A percentile compares a stretch with the other conserved stretches of the same genome.
These are phyloP conservation scores for Myriosclerotinia duriaeana DNA, from an alignment of 2,329 filamentous ascomycete genomes.

Conservation along the genomic window DNA sequence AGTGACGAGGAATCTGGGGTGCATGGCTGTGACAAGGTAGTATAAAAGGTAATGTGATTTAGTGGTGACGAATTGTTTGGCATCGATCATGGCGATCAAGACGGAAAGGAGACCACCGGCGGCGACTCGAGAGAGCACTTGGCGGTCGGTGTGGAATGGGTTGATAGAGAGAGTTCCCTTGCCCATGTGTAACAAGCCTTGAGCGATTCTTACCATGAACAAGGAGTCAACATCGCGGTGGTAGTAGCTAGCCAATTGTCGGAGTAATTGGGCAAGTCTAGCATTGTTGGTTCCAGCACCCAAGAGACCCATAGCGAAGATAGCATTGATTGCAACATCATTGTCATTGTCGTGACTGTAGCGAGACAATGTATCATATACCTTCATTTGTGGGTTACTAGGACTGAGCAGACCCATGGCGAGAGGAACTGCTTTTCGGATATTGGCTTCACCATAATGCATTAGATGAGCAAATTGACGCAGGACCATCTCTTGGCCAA, in stretches of 20 bases:
- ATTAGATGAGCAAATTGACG: conserved; percentile 97
- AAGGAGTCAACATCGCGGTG: conserved; percentile 93
- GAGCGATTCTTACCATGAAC: conserved; percentile 98
- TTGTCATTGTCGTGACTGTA: conserved; percentile 99
- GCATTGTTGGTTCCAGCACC: conserved; percentile 98
- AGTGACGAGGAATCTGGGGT: conserved; percentile 93
- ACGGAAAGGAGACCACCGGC: conserved; percentile 87
- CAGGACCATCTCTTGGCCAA: conserved; percentile 98
- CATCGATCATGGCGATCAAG: conserved; percentile 89
- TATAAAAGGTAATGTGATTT: conserved; percentile 90
- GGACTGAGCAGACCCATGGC: conserved; percentile 96
- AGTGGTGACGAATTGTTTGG: conserved; percentile 75
- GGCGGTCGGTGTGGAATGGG: conserved; percentile 98
- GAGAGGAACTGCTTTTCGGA: conserved; percentile 90
- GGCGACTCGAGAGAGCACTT: conserved; percentile 88
- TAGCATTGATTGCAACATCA: conserved; percentile 96
- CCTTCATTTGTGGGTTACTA: conserved; percentile 99
- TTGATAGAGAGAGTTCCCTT: conserved; percentile 95
- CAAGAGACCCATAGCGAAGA: conserved; percentile 97
- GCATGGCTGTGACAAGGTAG: conserved; percentile 95
- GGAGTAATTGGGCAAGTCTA: conserved; percentile 85
- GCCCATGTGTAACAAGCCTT: conserved; percentile 97
- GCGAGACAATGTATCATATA: conserved; percentile 94
- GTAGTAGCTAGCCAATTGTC: conserved; percentile 97
- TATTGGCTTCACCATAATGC: conserved; percentile 98